A percentile compares a stretch with the other conserved stretches of the same genome.
phyloP scores from a whole-genome alignment of 805 yeast species.

The Candida montana region DNA sequence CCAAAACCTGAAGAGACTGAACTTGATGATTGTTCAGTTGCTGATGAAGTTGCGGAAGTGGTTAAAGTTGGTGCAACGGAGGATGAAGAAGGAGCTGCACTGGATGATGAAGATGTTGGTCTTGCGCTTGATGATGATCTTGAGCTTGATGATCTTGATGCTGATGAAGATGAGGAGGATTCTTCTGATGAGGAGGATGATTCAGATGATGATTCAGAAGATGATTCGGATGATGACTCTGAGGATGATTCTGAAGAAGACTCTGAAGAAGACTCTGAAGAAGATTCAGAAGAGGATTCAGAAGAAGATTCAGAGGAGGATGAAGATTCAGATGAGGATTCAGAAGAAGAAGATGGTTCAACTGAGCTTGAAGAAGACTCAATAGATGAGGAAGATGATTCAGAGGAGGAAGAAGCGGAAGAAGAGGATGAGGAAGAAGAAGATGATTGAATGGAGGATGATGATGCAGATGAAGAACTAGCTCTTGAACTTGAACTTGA shows the following conservation, averaged over 20 bases:
- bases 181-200: not conserved
- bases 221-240: conserved; percentile 16
- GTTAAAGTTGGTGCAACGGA: conserved; percentile 17
- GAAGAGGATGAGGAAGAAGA: conserved; percentile 10
- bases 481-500: conserved; percentile 12
- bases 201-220: conserved; percentile 10
- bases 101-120: conserved; percentile 11
- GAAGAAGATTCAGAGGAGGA: conserved; percentile 24
- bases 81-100: not conserved
- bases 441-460: conserved; percentile 11
- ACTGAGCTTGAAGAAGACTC: conserved; percentile 15
- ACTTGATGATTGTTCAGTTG: conserved; percentile 9
- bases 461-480: conserved; percentile 10
- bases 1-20: conserved; percentile 5
- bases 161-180: conserved; percentile 7
- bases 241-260: conserved; percentile 20
- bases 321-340: conserved; percentile 24
- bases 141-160: conserved; percentile 19
- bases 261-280: conserved; percentile 16
- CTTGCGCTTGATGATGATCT: conserved; percentile 9
- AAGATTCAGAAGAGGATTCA: conserved; percentile 20
- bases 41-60: conserved; percentile 13
- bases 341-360: conserved; percentile 22
- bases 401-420: conserved; percentile 8
- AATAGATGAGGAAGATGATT: conserved; percentile 23